These are phyloP conservation scores for Inonotus obliquus DNA, from an alignment of 1,284 basidiomycete genomes.

Conservation along the genomic window DNA sequence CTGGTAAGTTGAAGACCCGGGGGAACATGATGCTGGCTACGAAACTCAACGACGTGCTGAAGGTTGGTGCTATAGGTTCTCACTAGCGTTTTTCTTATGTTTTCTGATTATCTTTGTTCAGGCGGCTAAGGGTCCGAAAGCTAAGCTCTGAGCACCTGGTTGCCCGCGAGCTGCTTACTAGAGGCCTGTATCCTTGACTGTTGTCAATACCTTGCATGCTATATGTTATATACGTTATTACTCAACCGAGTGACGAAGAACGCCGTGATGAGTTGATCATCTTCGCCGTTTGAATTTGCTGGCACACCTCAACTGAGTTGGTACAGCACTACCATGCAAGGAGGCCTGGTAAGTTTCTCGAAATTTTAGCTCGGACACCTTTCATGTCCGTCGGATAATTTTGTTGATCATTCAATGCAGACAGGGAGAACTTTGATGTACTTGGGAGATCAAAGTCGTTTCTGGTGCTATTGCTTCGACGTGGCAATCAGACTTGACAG, in stretches of 20 bases:
- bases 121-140: constrained; percentile 18
- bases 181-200: neutral
- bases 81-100: neutral
- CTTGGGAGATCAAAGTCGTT: neutral
- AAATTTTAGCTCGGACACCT: too few species aligned
- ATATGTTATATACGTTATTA: neutral
- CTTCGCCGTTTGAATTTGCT: too few species aligned
- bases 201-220: neutral
- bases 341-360: too few species aligned
- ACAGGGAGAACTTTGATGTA: too few species aligned
- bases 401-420: neutral
- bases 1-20: constrained; percentile 82
- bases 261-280: too few species aligned
- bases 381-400: neutral
- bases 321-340: too few species aligned
- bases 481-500: neutral
- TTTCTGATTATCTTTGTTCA: neutral
- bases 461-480: neutral
- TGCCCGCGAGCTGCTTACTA: neutral
- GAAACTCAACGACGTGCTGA: constrained; percentile 79
- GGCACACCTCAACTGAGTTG: too few species aligned
- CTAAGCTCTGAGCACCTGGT: constrained; percentile 15
- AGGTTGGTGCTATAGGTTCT: constrained; percentile 44
- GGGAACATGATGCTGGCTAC: constrained; percentile 88
- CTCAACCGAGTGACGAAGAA: neutral